Evolutionary conservation across 1,284 basidiomycete species (phyloP).

Genomic region (Malassezia sp.): DNA sequence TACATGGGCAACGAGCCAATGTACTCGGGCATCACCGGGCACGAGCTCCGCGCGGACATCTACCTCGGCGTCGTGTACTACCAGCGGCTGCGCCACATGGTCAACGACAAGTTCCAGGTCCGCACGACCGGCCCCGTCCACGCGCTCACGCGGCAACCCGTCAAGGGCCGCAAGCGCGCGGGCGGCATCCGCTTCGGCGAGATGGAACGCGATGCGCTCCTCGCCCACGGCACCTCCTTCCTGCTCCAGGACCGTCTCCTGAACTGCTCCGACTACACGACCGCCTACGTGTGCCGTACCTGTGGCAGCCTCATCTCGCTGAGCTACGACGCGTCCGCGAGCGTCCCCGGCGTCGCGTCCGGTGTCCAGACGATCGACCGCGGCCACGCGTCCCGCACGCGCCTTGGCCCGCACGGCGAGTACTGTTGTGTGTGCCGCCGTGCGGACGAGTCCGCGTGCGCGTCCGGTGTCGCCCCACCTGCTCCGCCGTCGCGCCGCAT

Average conservation of each 20-base stretch:
- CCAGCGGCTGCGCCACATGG: conserved; percentile 97
- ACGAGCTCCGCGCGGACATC: conserved; percentile 96
- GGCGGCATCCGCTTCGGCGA: conserved; percentile 99
- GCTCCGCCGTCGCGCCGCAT: conserved; percentile 3
- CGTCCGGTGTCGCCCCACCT: too few species aligned
- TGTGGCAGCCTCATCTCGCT: conserved; percentile 91
- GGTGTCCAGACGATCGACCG: conserved; percentile 22
- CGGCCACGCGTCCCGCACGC: conserved; percentile 15
- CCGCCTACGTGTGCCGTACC: conserved; percentile 90
- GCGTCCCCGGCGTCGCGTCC: conserved; percentile 10
- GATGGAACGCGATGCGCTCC: conserved; percentile 97
- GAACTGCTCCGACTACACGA: conserved; percentile 99
- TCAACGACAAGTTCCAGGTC: conserved; percentile 98
- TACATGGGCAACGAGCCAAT: conserved; percentile 99
- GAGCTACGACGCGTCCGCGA: conserved; percentile 48
- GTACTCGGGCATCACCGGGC: conserved; percentile 98
- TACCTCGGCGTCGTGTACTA: conserved; percentile 98
- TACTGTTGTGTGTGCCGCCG: conserved; percentile 40
- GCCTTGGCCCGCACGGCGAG: conserved; percentile 40
- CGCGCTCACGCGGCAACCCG: conserved; percentile 85
- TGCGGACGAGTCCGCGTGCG: not conserved
- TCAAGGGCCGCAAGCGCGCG: conserved; percentile 96
- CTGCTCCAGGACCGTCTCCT: conserved; percentile 93
- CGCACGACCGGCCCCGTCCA: conserved; percentile 95
- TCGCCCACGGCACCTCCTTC: conserved; percentile 97